phyloP scores from a whole-genome alignment of 2,329 filamentous ascomycete genomes.

The Epicoccum nigrum region DNA sequence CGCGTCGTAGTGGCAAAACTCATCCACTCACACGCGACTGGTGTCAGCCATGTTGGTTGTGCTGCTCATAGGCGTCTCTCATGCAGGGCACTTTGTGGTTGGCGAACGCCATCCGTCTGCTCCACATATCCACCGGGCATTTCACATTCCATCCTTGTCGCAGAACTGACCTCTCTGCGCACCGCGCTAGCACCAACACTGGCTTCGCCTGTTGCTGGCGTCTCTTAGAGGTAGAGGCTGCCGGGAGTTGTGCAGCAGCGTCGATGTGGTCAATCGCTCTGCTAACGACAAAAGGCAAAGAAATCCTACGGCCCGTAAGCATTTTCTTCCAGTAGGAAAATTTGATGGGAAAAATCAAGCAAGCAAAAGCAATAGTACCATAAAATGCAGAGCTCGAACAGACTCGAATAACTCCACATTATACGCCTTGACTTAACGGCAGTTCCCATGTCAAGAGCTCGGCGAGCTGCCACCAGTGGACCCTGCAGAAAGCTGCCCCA shows the following conservation, averaged over 20 bases:
- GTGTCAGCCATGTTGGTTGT: constrained; percentile 6
- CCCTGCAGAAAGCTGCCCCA: constrained; percentile 15
- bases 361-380: constrained; percentile 1
- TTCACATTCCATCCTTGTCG: constrained; percentile 16
- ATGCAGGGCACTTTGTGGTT: constrained; percentile 19
- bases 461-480: constrained; percentile 12
- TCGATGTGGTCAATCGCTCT: constrained; percentile 4
- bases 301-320: constrained; percentile 1
- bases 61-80: constrained; percentile 12
- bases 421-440: constrained; percentile 5
- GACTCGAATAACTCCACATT: constrained; percentile 5
- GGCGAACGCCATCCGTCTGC: constrained; percentile 13
- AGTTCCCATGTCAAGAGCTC: constrained; percentile 9
- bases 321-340: neutral
- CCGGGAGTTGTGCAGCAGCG: constrained; percentile 10
- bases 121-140: constrained; percentile 7
- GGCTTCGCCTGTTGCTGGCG: constrained; percentile 10
- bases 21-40: constrained; percentile 8
- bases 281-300: constrained; percentile 14
- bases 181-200: constrained; percentile 7
- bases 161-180: constrained; percentile 4
- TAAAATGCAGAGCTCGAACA: neutral
- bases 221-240: constrained; percentile 1
- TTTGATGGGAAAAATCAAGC: neutral
- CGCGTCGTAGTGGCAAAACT: neutral